Evolutionary conservation across 441 rosid species (phyloP).

Genomic region (Gossypium schwendimanii): DNA sequence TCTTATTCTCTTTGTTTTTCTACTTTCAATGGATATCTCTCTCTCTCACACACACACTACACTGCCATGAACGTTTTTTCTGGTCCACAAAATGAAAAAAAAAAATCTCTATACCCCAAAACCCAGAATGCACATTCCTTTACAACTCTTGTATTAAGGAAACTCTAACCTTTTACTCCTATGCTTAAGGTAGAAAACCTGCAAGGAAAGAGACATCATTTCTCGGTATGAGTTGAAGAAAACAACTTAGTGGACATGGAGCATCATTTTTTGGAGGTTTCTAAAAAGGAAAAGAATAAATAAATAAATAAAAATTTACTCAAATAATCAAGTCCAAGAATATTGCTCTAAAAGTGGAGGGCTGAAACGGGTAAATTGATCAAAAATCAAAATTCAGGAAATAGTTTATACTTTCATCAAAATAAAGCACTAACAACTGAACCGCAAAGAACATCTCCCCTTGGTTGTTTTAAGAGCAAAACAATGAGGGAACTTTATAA

Average conservation of each 20-base stretch:
- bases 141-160: constrained; percentile 10
- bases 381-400: constrained; percentile 26
- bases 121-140: constrained; percentile 42
- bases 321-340: constrained; percentile 45
- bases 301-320: constrained; percentile 16
- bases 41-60: constrained; percentile 16
- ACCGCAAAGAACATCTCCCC: neutral
- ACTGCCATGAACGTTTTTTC: constrained; percentile 14
- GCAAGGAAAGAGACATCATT: constrained; percentile 41
- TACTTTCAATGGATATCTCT: constrained; percentile 33
- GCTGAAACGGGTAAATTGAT: constrained; percentile 17
- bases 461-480: constrained; percentile 7
- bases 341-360: constrained; percentile 25
- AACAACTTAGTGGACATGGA: constrained; percentile 47
- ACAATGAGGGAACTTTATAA: constrained; percentile 14
- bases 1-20: constrained; percentile 12
- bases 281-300: constrained; percentile 7
- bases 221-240: constrained; percentile 35
- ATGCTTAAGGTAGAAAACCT: constrained; percentile 38
- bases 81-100: constrained; percentile 18
- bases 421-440: constrained; percentile 1
- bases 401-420: constrained; percentile 14
- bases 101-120: constrained; percentile 23
- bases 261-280: constrained; percentile 30
- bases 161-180: constrained; percentile 18